Conservation (phyloP, 2,329 filamentous ascomycete species). For the Orbilia blumenaviensis region DNA sequence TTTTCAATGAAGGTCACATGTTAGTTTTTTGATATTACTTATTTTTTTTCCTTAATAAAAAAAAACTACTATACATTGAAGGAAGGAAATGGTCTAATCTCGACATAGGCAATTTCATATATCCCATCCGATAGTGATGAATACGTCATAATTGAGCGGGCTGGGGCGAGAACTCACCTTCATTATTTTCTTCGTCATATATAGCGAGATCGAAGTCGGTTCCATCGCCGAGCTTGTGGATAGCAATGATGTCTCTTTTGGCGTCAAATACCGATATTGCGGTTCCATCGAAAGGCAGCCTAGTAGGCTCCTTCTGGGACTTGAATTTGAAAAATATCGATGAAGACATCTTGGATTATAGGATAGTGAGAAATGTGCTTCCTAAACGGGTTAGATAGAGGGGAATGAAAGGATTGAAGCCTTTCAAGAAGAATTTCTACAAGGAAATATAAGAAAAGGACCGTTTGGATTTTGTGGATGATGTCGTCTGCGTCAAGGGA, state of each 20-base stretch:
- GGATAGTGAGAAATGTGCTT: constrained; percentile 13
- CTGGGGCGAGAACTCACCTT: constrained; percentile 64
- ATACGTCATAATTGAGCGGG: not conserved
- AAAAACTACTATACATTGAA: constrained; percentile 13
- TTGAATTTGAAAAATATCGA: constrained; percentile 99
- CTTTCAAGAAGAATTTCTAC: constrained; percentile 26
- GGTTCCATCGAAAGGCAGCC: constrained; percentile 96
- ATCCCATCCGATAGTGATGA: not conserved
- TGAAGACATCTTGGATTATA: constrained; percentile 75
- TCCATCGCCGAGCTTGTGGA: constrained; percentile 91
- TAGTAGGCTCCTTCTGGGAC: constrained; percentile 92
- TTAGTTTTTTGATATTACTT: constrained; percentile 19
- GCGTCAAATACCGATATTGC: constrained; percentile 98
- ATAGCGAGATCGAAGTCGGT: constrained; percentile 96
- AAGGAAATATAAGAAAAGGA: constrained; percentile 14
- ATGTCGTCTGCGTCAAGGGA: constrained; percentile 17
- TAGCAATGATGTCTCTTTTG: constrained; percentile 97
- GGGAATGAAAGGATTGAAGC: not conserved
- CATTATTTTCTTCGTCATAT: constrained; percentile 87
- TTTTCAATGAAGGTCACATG: not conserved
- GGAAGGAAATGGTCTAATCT: constrained; percentile 2
- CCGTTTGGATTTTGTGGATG: not conserved
- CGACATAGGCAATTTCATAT: not conserved
- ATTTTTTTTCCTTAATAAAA: too few relatives aligned
- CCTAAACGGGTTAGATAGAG: constrained; percentile 26